These are phyloP conservation scores for Hebeloma cylindrosporum DNA, from an alignment of 768 basidiomycete species.

Conservation along the genomic window DNA sequence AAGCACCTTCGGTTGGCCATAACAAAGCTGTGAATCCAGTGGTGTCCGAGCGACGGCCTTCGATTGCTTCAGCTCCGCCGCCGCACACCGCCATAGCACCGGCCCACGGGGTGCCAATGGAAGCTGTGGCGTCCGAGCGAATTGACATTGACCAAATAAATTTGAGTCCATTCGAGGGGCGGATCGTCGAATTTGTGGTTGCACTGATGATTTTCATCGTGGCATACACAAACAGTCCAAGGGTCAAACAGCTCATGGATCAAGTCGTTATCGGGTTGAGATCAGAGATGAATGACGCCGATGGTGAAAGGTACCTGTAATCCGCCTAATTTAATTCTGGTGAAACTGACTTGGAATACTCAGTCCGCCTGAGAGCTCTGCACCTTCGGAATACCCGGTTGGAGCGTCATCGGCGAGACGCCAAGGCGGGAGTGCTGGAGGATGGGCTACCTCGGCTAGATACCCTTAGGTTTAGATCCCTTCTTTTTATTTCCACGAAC, in stretches of 20 bases:
- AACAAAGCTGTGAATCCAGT: no score
- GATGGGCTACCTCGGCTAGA: no score
- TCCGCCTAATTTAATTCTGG: background rate
- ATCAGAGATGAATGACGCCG: background rate
- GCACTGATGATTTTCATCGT: slow-evolving; percentile 11
- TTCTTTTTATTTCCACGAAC: no score
- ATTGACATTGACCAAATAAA: background rate
- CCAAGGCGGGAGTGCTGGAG: no score
- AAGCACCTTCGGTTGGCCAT: no score
- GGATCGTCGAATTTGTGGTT: slow-evolving; percentile 12
- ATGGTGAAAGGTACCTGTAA: slow-evolving; percentile 2
- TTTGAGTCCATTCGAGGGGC: slow-evolving; percentile 6
- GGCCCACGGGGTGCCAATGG: background rate
- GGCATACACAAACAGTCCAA: slow-evolving; percentile 9
- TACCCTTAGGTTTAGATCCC: no score
- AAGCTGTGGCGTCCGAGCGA: background rate
- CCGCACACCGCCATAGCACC: no score
- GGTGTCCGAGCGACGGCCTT: no score
- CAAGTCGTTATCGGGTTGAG: slow-evolving; percentile 5
- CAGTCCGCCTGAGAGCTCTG: background rate
- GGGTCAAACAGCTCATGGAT: slow-evolving; percentile 4
- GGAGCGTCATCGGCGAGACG: no score
- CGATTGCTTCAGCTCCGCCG: no score
- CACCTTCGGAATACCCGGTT: background rate
- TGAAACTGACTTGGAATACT: background rate